phyloP scores from a whole-genome alignment of 805 yeast genomes.

The Teunomyces barrocoloradensis region DNA sequence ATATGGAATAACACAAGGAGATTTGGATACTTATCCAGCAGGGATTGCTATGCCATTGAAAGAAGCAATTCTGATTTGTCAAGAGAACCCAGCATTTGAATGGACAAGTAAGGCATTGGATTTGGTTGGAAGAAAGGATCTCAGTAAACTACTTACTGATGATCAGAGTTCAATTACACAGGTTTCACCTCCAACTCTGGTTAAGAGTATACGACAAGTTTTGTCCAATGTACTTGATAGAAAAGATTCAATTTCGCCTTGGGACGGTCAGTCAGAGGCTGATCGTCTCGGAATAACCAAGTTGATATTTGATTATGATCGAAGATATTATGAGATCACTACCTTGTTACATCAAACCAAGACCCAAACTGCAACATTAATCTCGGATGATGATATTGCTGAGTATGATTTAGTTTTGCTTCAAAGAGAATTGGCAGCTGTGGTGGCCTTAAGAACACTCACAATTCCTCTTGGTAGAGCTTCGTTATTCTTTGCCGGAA shows the following conservation, averaged over 20 bases:
- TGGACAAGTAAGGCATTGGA: slow-evolving; percentile 49
- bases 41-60: slow-evolving; percentile 69
- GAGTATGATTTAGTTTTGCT: slow-evolving; percentile 57
- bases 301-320: slow-evolving; percentile 70
- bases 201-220: slow-evolving; percentile 40
- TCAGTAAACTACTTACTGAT: slow-evolving; percentile 32
- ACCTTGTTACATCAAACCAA: slow-evolving; percentile 68
- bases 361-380: slow-evolving; percentile 51
- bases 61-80: slow-evolving; percentile 56
- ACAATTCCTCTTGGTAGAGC: slow-evolving; percentile 79
- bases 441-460: slow-evolving; percentile 68
- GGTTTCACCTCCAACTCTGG: slow-evolving; percentile 1
- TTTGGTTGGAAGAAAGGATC: slow-evolving; percentile 67
- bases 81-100: slow-evolving; percentile 48
- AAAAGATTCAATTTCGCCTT: slow-evolving; percentile 49
- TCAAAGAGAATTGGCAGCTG: slow-evolving; percentile 58
- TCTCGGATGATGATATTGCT: slow-evolving; percentile 36
- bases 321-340: slow-evolving; percentile 76
- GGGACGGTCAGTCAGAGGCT: slow-evolving; percentile 72
- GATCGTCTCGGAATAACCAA: slow-evolving; percentile 67
- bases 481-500: slow-evolving; percentile 62
- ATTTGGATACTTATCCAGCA: slow-evolving; percentile 67
- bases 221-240: slow-evolving; percentile 37
- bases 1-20: slow-evolving; percentile 47
- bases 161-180: neutral